These are phyloP conservation scores for Blastobotrys parvus DNA, from an alignment of 805 yeast genomes.

Conservation along the genomic window DNA sequence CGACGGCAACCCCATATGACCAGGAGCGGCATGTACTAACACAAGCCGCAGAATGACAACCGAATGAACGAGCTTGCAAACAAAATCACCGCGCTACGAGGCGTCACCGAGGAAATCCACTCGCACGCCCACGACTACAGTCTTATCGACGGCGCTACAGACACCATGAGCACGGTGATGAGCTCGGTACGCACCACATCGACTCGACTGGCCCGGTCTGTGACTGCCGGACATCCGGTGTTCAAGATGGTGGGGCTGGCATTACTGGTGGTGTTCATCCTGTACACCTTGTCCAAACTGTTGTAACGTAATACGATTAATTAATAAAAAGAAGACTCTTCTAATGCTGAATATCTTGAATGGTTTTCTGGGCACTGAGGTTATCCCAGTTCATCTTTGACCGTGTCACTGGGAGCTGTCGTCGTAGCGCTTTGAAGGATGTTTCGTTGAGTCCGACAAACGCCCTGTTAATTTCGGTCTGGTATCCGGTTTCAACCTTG, in stretches of 20 bases:
- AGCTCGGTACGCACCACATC: constrained; percentile 46
- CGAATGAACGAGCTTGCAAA: constrained; percentile 56
- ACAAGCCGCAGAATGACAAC: constrained; percentile 49
- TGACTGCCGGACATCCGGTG: constrained; percentile 49
- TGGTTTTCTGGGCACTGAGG: not conserved
- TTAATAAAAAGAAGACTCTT: not conserved
- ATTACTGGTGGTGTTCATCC: constrained; percentile 43
- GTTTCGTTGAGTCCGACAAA: constrained; percentile 69
- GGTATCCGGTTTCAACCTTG: constrained; percentile 50
- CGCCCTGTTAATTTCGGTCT: constrained; percentile 49
- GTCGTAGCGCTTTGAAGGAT: constrained; percentile 74
- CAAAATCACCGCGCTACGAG: constrained; percentile 55
- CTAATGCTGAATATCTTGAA: not conserved
- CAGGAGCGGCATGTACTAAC: not conserved
- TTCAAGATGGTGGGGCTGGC: constrained; percentile 54
- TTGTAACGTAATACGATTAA: constrained; percentile 26
- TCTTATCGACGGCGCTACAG: constrained; percentile 35
- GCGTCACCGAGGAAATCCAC: constrained; percentile 61
- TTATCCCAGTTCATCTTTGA: constrained; percentile 82
- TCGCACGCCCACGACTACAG: constrained; percentile 47
- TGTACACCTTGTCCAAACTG: constrained; percentile 48
- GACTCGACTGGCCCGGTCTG: constrained; percentile 43
- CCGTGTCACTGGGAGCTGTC: constrained; percentile 87
- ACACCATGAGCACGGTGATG: constrained; percentile 43
- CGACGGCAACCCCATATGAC: too few species aligned